These are phyloP conservation scores for Heteromeles arbutifolia DNA, from an alignment of 306 rosid species.

Conservation along the genomic window DNA sequence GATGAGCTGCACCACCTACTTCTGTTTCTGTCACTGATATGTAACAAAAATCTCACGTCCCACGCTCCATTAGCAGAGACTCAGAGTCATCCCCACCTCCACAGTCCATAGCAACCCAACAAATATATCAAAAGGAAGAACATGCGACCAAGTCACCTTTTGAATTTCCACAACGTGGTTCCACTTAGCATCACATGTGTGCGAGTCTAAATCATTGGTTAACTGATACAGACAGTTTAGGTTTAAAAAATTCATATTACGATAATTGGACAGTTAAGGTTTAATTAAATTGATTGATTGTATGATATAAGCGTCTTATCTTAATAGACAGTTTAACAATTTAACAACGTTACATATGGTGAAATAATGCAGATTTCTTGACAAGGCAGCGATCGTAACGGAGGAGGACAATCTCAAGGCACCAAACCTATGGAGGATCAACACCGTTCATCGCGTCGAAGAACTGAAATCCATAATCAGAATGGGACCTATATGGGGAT, in stretches of 20 bases:
- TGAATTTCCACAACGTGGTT: neutral
- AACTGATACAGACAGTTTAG: neutral
- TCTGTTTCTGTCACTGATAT: neutral
- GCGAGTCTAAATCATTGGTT: neutral
- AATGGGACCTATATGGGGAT: constrained; percentile 96
- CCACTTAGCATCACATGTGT: neutral
- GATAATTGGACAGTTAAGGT: neutral
- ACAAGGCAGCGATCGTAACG: constrained; percentile 67
- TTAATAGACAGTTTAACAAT: neutral
- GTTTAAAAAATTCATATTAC: neutral
- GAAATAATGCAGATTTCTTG: constrained; percentile 50
- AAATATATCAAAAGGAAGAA: too few species aligned
- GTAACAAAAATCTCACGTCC: neutral
- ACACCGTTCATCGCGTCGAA: constrained; percentile 81
- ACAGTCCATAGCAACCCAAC: neutral
- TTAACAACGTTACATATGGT: neutral
- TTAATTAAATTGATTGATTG: neutral
- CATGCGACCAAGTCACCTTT: neutral
- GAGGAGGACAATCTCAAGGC: constrained; percentile 45
- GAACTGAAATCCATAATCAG: constrained; percentile 74
- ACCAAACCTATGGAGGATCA: constrained; percentile 74
- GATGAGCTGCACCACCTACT: neutral
- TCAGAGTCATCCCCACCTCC: constrained; percentile 2
- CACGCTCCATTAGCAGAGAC: neutral
- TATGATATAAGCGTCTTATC: neutral